Evolutionary conservation across 2,329 filamentous ascomycete species (phyloP), one percentile per base, ranked within the genome.

Genomic region (Penicillium sp.): DNA sequence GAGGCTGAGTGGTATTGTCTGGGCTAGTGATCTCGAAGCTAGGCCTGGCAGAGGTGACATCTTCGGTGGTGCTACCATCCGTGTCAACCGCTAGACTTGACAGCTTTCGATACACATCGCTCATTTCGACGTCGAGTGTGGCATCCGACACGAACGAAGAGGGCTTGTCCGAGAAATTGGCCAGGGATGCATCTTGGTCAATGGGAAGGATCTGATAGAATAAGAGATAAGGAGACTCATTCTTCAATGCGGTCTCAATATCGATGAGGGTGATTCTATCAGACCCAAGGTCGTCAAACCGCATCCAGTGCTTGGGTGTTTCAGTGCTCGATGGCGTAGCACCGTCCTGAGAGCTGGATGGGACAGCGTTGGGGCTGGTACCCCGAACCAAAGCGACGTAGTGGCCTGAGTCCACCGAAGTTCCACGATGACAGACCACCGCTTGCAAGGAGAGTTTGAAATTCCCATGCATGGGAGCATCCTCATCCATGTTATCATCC

Each of bases 161-260:
- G 6, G 70, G 63, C 14, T 72, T 73, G 38, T 82, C 80, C 7
- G 68, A 67, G 22, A 72, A 55, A 49, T 73, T 75, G 48, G 71
- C 70, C 42, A 73, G 69, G 6, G 72, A 73, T 19, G 76, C 76
- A 64, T 89, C 84, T 58, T 93, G 90, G 33, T 92, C 86, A 70
- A 96, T 92, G 0, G 94, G 93, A 33, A 96, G 85, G 43, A 98
- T 91, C 75, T 97, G 94, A 72, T 97, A 99, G 76, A 98, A 98
- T 0, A 99, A 82, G 6, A 98, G 84, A 74, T 98, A 98, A 0
- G 95, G 94, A 75, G 92, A 96, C 75, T 97, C 93, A n/a, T 89
- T 85, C 67, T 87, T 89, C 53, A 98, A 79, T 0, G 91, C 89
- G 67, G 89, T 79, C 63, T 91, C 88, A 64, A 97, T 89, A 70